Percentiles rank a stretch among this genome's conserved stretches.
Conservation (phyloP, 805 yeast species). For the Alloascoidea hylecoeti region DNA sequence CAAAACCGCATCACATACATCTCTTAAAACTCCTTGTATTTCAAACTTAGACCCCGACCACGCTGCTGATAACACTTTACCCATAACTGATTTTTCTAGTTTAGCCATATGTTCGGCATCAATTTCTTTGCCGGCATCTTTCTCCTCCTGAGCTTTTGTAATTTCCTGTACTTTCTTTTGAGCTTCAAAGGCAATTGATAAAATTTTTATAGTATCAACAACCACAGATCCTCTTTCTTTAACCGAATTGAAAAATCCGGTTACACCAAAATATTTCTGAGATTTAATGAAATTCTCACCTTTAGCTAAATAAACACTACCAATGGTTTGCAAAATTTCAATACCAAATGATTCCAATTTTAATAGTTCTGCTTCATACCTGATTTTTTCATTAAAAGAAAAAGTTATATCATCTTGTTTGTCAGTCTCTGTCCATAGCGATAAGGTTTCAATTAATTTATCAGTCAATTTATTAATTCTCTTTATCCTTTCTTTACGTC, state of each 20-base stretch:
- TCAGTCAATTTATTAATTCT: conserved; percentile 46
- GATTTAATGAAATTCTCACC: conserved; percentile 65
- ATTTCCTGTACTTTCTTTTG: conserved; percentile 66
- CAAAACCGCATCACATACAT: conserved; percentile 68
- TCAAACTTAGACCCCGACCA: conserved; percentile 93
- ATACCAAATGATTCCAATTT: conserved; percentile 94
- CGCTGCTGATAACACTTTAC: conserved; percentile 84
- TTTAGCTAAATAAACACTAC: conserved; percentile 61
- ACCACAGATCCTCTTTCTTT: conserved; percentile 77
- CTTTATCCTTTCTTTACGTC: conserved; percentile 48
- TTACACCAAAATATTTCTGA: conserved; percentile 72
- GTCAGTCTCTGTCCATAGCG: conserved; percentile 46
- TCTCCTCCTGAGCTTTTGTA: conserved; percentile 49
- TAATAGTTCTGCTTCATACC: conserved; percentile 77
- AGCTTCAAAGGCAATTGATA: conserved; percentile 80
- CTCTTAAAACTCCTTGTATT: conserved; percentile 63
- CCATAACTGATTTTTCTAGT: conserved; percentile 69
- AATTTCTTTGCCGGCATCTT: conserved; percentile 17
- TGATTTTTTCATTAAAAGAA: conserved; percentile 50
- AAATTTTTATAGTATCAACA: conserved; percentile 70
- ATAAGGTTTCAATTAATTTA: conserved; percentile 40
- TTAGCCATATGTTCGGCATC: conserved; percentile 56
- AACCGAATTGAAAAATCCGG: conserved; percentile 68
- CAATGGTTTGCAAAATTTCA: conserved; percentile 68
- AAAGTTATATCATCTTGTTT: conserved; percentile 45